A percentile compares a stretch with the other conserved stretches of the same genome.
phyloP scores from a whole-genome alignment of 176 grass and related monocot species.

The Triticum urartu region DNA sequence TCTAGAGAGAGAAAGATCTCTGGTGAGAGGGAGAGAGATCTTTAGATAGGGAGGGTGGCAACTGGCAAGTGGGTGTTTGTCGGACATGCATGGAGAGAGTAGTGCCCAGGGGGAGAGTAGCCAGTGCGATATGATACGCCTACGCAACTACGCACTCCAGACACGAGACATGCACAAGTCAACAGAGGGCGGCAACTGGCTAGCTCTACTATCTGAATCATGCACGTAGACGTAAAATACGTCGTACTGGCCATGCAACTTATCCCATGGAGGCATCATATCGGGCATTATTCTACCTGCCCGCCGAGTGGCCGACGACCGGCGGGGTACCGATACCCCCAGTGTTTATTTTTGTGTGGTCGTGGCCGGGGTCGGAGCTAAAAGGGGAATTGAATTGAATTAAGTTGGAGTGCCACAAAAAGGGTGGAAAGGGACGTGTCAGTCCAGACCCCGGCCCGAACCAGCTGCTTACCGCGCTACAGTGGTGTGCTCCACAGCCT shows the following conservation, averaged over 20 bases:
- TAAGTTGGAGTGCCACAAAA: background rate
- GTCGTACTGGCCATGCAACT: background rate
- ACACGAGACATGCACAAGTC: background rate
- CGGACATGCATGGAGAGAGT: constrained; percentile 9
- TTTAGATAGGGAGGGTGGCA: background rate
- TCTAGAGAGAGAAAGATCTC: background rate
- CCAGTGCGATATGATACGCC: constrained; percentile 4
- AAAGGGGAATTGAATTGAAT: constrained; percentile 6
- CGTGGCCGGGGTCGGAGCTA: background rate
- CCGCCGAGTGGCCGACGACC: background rate
- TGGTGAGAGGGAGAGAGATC: background rate
- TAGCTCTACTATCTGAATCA: background rate
- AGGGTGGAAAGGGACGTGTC: constrained; percentile 11
- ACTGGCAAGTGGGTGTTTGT: constrained; percentile 5
- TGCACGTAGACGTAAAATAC: background rate
- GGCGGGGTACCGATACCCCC: background rate
- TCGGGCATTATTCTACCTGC: background rate
- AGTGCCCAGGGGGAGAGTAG: constrained; percentile 10
- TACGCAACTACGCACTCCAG: background rate
- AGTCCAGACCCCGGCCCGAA: background rate
- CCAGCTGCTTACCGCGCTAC: background rate
- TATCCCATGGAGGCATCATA: background rate
- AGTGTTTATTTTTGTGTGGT: background rate
- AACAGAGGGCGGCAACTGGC: background rate
- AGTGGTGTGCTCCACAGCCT: constrained; percentile 3